These are phyloP conservation scores for Rhododendron simsii DNA, from an alignment of 148 eudicot genomes.

Conservation along the genomic window DNA sequence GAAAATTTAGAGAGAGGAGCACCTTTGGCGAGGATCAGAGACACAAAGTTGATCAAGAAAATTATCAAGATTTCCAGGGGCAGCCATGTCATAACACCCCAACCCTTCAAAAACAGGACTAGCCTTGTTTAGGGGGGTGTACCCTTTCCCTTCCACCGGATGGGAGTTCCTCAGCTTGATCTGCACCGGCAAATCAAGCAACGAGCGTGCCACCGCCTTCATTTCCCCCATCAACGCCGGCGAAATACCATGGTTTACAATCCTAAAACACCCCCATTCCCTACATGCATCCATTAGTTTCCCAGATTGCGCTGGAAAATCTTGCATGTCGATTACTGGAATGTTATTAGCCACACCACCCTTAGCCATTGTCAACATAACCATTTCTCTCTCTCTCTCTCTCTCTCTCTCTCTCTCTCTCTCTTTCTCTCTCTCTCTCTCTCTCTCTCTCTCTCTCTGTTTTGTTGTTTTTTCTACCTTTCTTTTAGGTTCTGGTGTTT, in stretches of 20 bases:
- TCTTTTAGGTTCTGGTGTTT: not conserved
- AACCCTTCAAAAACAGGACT: conserved; percentile 16
- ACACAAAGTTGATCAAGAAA: conserved; percentile 20
- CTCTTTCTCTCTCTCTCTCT: too few relatives aligned
- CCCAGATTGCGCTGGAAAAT: not conserved
- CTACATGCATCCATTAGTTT: conserved; percentile 18
- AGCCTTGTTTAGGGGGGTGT: conserved; percentile 3
- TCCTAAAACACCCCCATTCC: conserved; percentile 27
- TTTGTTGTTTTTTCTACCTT: not conserved
- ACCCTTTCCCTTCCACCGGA: conserved; percentile 7
- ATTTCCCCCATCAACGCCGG: conserved; percentile 13
- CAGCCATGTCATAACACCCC: conserved; percentile 21
- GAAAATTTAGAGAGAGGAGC: not conserved
- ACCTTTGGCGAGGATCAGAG: conserved; percentile 12
- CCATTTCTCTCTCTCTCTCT: not conserved
- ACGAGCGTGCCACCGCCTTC: conserved; percentile 3
- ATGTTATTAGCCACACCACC: not conserved
- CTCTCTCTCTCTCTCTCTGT: not conserved
- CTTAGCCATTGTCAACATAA: not conserved
- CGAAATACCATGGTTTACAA: conserved; percentile 15
- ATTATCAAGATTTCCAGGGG: not conserved
- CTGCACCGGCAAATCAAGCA: conserved; percentile 23
- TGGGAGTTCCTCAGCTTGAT: conserved; percentile 13
- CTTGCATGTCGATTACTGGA: not conserved
- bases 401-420: not conserved